Conservation (phyloP, 768 basidiomycete species). For the Termitomyces sp. region DNA sequence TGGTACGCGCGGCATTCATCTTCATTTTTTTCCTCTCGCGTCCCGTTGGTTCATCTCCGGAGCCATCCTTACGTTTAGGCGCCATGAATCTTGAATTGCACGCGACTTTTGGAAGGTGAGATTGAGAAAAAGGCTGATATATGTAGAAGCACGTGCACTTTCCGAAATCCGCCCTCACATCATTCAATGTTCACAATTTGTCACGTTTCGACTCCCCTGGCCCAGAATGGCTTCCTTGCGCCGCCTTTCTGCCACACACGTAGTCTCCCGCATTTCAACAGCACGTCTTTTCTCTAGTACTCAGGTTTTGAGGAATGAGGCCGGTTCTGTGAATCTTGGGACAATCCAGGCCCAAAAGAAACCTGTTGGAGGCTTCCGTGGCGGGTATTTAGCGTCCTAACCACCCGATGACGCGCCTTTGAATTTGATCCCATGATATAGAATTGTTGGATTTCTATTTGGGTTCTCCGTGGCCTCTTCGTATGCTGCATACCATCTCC, state of each 20-base stretch:
- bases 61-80: constrained; percentile 34
- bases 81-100: constrained; percentile 17
- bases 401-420: not conserved
- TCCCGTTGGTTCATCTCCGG: constrained; percentile 27
- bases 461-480: constrained; percentile 90
- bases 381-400: constrained; percentile 37
- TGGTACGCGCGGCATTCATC: constrained; percentile 56
- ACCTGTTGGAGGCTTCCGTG: constrained; percentile 70
- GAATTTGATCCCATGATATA: constrained; percentile 22
- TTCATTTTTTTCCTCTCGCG: constrained; percentile 70
- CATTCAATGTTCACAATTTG: not conserved
- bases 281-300: constrained; percentile 41
- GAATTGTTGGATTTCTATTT: constrained; percentile 80
- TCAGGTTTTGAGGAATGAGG: constrained; percentile 35
- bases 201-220: not conserved
- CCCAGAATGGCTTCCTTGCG: constrained; percentile 30
- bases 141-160: constrained; percentile 9
- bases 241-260: constrained; percentile 18
- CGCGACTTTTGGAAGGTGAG: not conserved
- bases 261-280: constrained; percentile 6
- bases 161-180: constrained; percentile 1
- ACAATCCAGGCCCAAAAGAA: constrained; percentile 54
- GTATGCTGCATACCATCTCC: constrained; percentile 78
- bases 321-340: constrained; percentile 43
- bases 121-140: not conserved